Evolutionary conservation across 345 rosid species (phyloP).

Genomic region (Xanthoceras sorbifolium): DNA sequence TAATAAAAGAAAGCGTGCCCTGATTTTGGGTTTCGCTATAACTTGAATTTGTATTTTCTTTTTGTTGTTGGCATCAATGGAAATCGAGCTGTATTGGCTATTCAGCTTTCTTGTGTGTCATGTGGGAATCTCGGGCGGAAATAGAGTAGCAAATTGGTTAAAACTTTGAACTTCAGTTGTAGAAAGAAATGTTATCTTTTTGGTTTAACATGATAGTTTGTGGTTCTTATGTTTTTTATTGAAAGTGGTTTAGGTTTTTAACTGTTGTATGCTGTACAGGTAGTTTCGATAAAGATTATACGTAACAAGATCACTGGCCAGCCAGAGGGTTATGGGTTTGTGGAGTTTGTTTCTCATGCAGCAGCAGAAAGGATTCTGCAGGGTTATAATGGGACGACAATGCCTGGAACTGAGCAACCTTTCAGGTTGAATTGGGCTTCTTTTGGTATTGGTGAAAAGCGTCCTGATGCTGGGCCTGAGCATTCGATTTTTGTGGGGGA

Average conservation of each 20-base stretch:
- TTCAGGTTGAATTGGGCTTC: conserved; percentile 99
- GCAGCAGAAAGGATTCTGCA: conserved; percentile 91
- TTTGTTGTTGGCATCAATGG: not conserved
- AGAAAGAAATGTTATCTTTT: not conserved
- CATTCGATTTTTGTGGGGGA: conserved; percentile 98
- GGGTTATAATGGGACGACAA: conserved; percentile 78
- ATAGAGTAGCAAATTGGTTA: not conserved
- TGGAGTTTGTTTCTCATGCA: conserved; percentile 84
- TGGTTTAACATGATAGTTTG: not conserved
- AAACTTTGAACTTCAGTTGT: not conserved
- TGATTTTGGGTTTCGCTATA: not conserved
- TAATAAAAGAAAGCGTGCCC: not conserved
- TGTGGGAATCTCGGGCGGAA: not conserved
- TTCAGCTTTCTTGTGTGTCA: not conserved
- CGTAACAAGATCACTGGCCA: conserved; percentile 93
- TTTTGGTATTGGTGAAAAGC: conserved; percentile 88
- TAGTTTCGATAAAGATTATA: conserved; percentile 84
- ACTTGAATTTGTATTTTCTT: not conserved
- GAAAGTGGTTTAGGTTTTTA: not conserved
- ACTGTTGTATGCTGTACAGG: conserved; percentile 40
- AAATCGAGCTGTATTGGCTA: not conserved
- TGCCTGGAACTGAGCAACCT: conserved; percentile 85
- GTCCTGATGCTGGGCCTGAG: conserved; percentile 86
- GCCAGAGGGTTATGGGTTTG: conserved; percentile 96
- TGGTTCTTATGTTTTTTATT: not conserved